A percentile compares a stretch with the other conserved stretches of the same genome.
phyloP scores from a whole-genome alignment of 768 basidiomycete genomes.

The Rhodotorula diobovata region DNA sequence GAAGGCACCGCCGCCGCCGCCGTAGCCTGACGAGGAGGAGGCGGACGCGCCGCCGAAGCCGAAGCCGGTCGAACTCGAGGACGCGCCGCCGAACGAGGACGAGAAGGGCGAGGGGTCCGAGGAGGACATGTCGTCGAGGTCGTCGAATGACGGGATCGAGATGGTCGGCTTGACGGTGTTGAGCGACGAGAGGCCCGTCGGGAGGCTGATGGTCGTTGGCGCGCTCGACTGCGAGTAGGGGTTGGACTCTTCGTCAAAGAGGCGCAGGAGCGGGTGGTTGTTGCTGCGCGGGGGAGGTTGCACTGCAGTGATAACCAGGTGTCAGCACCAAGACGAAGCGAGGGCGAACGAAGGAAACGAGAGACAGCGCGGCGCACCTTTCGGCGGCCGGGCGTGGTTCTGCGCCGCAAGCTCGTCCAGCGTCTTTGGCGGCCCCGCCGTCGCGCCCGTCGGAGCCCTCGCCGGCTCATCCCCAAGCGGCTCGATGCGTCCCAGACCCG shows the following conservation, averaged over 20 bases:
- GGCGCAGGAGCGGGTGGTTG: constrained; percentile 38
- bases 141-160: constrained; percentile 33
- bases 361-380: constrained; percentile 47
- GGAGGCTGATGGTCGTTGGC: constrained; percentile 46
- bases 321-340: neutral
- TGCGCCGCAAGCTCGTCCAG: constrained; percentile 33
- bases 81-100: neutral
- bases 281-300: neutral
- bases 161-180: constrained; percentile 36
- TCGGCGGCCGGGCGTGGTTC: constrained; percentile 16
- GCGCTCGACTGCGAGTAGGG: constrained; percentile 54
- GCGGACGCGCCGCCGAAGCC: constrained; percentile 13
- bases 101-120: neutral
- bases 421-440: constrained; percentile 40
- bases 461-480: constrained; percentile 34
- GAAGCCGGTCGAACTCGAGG: neutral
- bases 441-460: neutral
- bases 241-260: constrained; percentile 41
- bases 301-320: neutral
- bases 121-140: constrained; percentile 16
- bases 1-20: neutral
- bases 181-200: constrained; percentile 16
- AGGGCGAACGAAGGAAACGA: no score
- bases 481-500: neutral
- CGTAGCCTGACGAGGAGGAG: neutral